A percentile compares a stretch with the other conserved stretches of the same genome.
Evolutionary conservation across 2,329 filamentous ascomycete species (phyloP).

Genomic region (Penicillium sp.): DNA sequence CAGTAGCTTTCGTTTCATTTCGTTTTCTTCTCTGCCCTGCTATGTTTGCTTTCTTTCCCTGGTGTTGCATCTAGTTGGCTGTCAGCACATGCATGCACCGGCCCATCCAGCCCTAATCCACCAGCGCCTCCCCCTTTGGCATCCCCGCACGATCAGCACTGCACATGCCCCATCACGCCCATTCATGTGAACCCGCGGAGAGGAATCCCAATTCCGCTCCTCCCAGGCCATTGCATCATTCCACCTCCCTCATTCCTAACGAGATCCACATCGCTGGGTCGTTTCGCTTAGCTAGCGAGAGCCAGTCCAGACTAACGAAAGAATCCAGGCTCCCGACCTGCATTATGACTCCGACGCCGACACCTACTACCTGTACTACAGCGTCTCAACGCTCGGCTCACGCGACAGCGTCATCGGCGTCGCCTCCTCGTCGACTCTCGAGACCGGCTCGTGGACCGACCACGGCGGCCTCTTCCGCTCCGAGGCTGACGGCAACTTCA

Average conservation of each 20-base stretch:
- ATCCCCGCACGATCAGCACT: not conserved
- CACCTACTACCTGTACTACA: slow-evolving; percentile 68
- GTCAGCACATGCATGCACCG: not conserved
- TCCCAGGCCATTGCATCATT: not conserved
- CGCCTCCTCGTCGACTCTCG: slow-evolving; percentile 54
- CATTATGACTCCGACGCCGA: slow-evolving; percentile 55
- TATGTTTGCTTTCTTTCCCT: not conserved
- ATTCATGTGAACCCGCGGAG: not conserved
- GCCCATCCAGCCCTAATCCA: not conserved
- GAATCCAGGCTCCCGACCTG: slow-evolving; percentile 66
- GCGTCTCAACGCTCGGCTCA: slow-evolving; percentile 64
- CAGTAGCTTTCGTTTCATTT: not conserved
- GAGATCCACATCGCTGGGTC: not conserved
- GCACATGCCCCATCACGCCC: not conserved
- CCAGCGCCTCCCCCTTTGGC: not conserved
- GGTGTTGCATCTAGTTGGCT: not conserved
- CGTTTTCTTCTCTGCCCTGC: not conserved
- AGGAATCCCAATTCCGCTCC: not conserved
- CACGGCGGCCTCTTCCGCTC: slow-evolving; percentile 44
- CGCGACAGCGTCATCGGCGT: slow-evolving; percentile 67
- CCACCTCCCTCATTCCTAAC: not conserved
- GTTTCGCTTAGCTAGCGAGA: too few species aligned
- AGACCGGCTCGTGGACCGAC: slow-evolving; percentile 42
- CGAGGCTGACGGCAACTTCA: slow-evolving; percentile 52
- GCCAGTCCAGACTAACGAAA: not conserved